Conservation (phyloP, 2,329 filamentous ascomycete species). For the Xylariaceae sp. region DNA sequence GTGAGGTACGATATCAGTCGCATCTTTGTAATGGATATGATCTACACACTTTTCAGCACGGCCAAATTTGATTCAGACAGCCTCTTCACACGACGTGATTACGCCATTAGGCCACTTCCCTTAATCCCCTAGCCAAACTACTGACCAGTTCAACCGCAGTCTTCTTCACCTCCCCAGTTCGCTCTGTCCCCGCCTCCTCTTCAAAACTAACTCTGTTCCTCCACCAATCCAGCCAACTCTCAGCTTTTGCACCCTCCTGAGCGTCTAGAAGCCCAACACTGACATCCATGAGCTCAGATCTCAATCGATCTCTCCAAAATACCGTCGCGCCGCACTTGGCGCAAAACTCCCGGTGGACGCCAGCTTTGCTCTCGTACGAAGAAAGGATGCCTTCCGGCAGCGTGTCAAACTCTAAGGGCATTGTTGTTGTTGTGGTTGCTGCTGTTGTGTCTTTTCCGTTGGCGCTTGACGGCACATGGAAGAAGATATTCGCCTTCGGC, state of each 20-base stretch:
- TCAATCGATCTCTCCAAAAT: slow-evolving; percentile 55
- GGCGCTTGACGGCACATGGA: slow-evolving; percentile 28
- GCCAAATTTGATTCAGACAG: no score
- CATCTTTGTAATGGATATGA: no score
- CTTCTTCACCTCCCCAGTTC: slow-evolving; percentile 25
- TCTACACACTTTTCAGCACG: no score
- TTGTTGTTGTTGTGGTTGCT: not conserved
- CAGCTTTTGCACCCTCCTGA: slow-evolving; percentile 49
- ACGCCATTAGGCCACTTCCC: not conserved
- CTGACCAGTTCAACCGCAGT: slow-evolving; percentile 29
- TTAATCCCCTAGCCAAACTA: slow-evolving; percentile 22
- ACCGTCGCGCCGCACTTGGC: slow-evolving; percentile 57
- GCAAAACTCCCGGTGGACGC: slow-evolving; percentile 60
- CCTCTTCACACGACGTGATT: no score
- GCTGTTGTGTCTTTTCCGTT: not conserved
- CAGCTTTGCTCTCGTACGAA: slow-evolving; percentile 50
- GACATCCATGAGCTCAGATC: slow-evolving; percentile 58
- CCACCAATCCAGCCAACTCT: slow-evolving; percentile 61
- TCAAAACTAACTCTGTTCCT: slow-evolving; percentile 54
- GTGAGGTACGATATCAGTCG: no score
- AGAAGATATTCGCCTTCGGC: slow-evolving; percentile 53
- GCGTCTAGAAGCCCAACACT: slow-evolving; percentile 56
- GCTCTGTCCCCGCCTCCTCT: slow-evolving; percentile 43
- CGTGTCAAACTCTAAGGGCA: slow-evolving; percentile 33
- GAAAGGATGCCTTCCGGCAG: slow-evolving; percentile 42